Conservation (phyloP, 2,329 filamentous ascomycete genomes). For the Ceratocystiopsis sp. region DNA sequence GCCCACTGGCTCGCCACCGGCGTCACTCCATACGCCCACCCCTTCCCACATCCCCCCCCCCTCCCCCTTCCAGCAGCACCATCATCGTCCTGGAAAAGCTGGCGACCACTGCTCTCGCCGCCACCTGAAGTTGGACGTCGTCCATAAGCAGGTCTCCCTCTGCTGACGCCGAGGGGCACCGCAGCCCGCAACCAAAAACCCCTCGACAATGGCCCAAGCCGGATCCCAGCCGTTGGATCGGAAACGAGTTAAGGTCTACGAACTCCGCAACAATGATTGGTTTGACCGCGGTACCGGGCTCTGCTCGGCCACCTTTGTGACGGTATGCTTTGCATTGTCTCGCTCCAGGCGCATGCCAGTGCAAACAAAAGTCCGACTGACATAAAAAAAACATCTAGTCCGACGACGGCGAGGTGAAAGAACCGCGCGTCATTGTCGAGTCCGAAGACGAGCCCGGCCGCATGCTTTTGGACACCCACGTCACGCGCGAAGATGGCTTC, state of each 20-base stretch:
- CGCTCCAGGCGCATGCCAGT: too few relatives aligned
- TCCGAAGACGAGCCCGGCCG: conserved; percentile 83
- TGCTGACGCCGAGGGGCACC: conserved; percentile 25
- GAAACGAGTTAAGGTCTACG: conserved; percentile 93
- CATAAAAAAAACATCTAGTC: conserved; percentile 19
- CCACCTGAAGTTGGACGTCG: too few relatives aligned
- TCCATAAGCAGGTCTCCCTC: conserved; percentile 28
- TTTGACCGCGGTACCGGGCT: conserved; percentile 95
- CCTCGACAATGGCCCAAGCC: conserved; percentile 54
- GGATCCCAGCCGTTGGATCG: conserved; percentile 50
- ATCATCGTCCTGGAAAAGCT: conserved; percentile 18
- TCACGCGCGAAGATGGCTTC: conserved; percentile 87
- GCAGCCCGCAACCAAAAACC: conserved; percentile 1
- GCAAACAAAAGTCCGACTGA: too few relatives aligned
- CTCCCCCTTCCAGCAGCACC: too few relatives aligned
- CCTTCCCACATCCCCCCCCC: too few relatives aligned
- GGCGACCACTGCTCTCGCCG: conserved; percentile 36
- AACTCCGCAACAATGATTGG: conserved; percentile 97
- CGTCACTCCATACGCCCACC: too few relatives aligned
- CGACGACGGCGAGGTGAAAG: conserved; percentile 48
- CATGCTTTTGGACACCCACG: conserved; percentile 72
- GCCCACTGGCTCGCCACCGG: too few relatives aligned
- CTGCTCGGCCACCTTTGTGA: conserved; percentile 60
- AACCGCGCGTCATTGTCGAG: conserved; percentile 76
- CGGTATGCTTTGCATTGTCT: conserved; percentile 30